phyloP scores from a whole-genome alignment of 202 grass and related monocot genomes.

The Panicum hallii region DNA sequence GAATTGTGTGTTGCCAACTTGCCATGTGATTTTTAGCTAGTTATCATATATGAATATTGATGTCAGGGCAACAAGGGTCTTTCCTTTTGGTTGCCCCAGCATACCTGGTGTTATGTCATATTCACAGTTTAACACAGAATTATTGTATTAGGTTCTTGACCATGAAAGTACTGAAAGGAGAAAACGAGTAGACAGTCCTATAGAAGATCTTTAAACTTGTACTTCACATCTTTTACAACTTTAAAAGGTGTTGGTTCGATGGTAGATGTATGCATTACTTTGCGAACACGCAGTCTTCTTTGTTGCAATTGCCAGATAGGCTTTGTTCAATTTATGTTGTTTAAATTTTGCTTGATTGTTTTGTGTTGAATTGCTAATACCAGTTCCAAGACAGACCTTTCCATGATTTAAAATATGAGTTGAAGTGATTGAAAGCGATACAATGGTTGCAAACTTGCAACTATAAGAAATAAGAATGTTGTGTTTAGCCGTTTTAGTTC shows the following conservation, averaged over 20 bases:
- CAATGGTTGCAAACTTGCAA: not conserved
- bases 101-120: constrained; percentile 7
- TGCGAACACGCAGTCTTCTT: not conserved
- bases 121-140: not conserved
- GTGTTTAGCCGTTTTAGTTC: not conserved
- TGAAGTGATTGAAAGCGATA: not conserved
- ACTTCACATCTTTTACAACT: not conserved
- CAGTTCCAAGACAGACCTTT: not conserved
- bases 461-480: not conserved
- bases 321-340: not conserved
- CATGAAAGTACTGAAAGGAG: not conserved
- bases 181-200: not conserved
- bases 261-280: not conserved
- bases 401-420: not conserved
- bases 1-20: not conserved
- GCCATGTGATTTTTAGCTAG: not conserved
- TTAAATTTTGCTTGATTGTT: not conserved
- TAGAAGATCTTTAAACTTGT: not conserved
- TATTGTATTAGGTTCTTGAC: not conserved
- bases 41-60: not conserved
- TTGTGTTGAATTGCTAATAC: not conserved
- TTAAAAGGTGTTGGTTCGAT: not conserved
- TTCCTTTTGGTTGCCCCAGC: not conserved
- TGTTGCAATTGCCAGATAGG: not conserved
- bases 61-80: not conserved